A percentile compares a stretch with the other conserved stretches of the same genome.
Evolutionary conservation across 73 alveolate genomes (phyloP).

Genomic region (Tetrahymena thermophila): DNA sequence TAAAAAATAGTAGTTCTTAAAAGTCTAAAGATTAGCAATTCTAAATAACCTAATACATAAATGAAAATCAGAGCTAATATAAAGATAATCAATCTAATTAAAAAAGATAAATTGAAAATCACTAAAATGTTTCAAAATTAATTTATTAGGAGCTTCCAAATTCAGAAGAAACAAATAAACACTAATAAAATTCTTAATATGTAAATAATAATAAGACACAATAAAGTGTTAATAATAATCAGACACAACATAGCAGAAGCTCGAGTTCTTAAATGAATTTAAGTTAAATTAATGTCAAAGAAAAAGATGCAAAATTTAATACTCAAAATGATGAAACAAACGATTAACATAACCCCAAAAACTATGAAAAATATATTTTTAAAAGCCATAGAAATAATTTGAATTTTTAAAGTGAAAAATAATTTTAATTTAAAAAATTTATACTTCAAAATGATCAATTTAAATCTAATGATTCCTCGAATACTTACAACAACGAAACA

Average conservation of each 20-base stretch:
- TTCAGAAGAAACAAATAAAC: not conserved
- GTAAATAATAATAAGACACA: too few species aligned
- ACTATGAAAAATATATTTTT: not conserved
- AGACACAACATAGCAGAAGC: too few species aligned
- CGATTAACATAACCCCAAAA: not conserved
- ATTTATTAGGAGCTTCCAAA: not conserved
- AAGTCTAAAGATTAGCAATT: not conserved
- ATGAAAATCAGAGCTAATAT: not conserved
- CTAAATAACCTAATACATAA: not conserved
- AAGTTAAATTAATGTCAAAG: not conserved
- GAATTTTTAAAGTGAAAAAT: not conserved
- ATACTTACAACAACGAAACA: not conserved
- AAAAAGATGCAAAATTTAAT: not conserved
- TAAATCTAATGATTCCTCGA: not conserved
- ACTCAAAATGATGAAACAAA: not conserved
- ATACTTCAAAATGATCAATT: too few species aligned
- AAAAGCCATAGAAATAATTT: not conserved
- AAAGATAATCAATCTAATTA: too few species aligned
- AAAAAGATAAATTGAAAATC: not conserved
- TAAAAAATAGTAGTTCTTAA: not conserved
- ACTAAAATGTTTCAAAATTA: too few species aligned
- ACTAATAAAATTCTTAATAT: too few species aligned
- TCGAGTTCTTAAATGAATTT: too few species aligned
- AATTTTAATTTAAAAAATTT: not conserved
- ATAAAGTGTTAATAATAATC: too few species aligned